Base-by-base conservation (phyloP, 768 basidiomycete species). In the Podaxis pistillaris region DNA sequence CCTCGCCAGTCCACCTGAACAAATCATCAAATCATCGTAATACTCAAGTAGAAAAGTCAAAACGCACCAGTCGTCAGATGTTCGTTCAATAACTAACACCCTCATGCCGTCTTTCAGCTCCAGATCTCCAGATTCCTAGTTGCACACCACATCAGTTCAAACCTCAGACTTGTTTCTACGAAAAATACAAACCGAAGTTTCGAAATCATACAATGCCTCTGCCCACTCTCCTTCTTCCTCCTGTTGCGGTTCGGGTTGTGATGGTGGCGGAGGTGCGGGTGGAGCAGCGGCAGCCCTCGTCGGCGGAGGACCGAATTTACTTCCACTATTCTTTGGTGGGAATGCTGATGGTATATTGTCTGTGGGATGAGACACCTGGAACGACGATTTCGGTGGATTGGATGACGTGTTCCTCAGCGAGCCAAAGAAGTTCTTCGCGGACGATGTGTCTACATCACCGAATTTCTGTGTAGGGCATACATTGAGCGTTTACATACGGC, bases 1-100 rank as follows among this genome's bases (percentile, higher is more conserved):
- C 71, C 72, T 85, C 82, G 12, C 87, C 88, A 17, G 82, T 86
- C 88, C 88, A 89, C 88, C 88, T 89, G 67, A 56, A 63, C 63
- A 50, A 37, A 50, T 56, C 59, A 52, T 61, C 56, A 49, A 64
- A 64, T 58, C 57, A 61, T 58, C 47, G 17, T 15, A 13, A 28
- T 12, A 36, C n/a, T n/a, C 38, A 19, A 33, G 15, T n/a, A 12
- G n/a, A 28, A 24, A 28, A 24, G 60, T 64, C 44, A 67, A 57
- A 46, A 70, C 86, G 19, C 63, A 92, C 91, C 91, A 93, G 67
- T 93, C 91, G 24, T 86, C 87, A 9, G 89, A 90, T 4, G 86
- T 85, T 66, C 78, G 80, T 66, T 88, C 87, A 4, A 83, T 80
- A 41, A 93, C 80, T 62, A 85, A 72, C n/a, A 93, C 79, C 49